Evolutionary conservation across 2,329 filamentous ascomycete genomes (phyloP), one percentile per base, ranked within the genome.

Genomic region (Fusarium pseudocircinatum): DNA sequence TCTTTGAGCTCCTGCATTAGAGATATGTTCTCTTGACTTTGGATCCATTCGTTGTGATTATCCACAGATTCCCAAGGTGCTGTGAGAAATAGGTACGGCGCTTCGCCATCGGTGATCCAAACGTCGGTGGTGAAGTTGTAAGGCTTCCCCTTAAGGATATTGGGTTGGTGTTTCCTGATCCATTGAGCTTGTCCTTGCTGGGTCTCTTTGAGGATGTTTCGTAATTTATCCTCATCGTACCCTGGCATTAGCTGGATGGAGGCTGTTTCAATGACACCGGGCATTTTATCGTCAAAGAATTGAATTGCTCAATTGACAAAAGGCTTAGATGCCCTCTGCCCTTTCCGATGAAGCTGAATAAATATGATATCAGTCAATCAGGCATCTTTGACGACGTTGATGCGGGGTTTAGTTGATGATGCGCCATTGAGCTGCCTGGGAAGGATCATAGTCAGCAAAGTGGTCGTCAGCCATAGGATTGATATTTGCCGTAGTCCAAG

Each of bases 31-130:
- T 83, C 83, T 7, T 78, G 70, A 57, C 82, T 84, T 49, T 79
- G 77, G 54, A 86, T 82, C 85, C 86, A 88, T 56, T 81, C 70
- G 52, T 66, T 69, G 64, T 87, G 85, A 10, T 81, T 81, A 20
- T 80, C 81, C 26, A 81, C 79, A 1, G 82, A 84, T 61, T 82
- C 79, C 86, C 86, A 87, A 16, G 82, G 80, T 24, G 85, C 83
- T 9, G 83, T 84, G 70, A 87, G 80, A 70, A 87, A 78, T n/a
- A 85, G 66, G 34, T 77, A 74, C 6, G 81, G 76, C 16, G 81
- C 80, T 60, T 84, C 79, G 30, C 81, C 79, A 26, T 81, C 81
- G 44, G 77, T 79, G 36, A 81, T 75, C 65, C 80, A 82, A 65
- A 81, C 79, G 44, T 79, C 79, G 47, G 83, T 84, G 24, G 83